These are phyloP conservation scores for Scheffersomyces quercinus DNA, from an alignment of 1,139 yeast genomes.

Conservation along the genomic window DNA sequence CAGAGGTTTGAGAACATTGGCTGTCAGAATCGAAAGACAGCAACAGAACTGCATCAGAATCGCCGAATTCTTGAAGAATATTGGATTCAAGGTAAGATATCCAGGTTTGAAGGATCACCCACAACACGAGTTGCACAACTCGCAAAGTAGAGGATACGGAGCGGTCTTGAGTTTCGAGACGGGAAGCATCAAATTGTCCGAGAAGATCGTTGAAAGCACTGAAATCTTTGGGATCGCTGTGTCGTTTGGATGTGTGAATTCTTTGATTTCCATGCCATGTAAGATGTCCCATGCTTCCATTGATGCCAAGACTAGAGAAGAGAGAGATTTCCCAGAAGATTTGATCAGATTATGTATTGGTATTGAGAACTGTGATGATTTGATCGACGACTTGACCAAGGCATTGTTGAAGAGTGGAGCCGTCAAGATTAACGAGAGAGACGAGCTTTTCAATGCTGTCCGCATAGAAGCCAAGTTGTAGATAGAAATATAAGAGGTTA, in stretches of 20 bases:
- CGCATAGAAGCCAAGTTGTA: conserved; percentile 41
- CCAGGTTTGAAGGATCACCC: conserved; percentile 86
- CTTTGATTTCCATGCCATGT: conserved; percentile 89
- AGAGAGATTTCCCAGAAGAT: conserved; percentile 90
- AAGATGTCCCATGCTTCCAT: conserved; percentile 97
- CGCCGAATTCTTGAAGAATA: conserved; percentile 67
- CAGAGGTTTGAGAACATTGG: conserved; percentile 84
- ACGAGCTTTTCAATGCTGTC: conserved; percentile 47
- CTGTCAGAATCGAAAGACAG: conserved; percentile 83
- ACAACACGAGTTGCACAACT: conserved; percentile 73
- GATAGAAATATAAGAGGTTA: conserved; percentile 5
- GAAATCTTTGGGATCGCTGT: conserved; percentile 87
- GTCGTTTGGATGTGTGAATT: conserved; percentile 91
- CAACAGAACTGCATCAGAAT: conserved; percentile 74
- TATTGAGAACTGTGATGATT: conserved; percentile 66
- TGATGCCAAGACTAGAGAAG: conserved; percentile 81
- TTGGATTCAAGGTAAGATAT: conserved; percentile 71
- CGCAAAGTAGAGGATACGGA: conserved; percentile 83
- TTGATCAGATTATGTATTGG: conserved; percentile 87
- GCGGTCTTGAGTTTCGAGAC: conserved; percentile 90
- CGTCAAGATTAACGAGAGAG: conserved; percentile 43
- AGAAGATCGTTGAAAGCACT: conserved; percentile 72
- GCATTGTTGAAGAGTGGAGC: conserved; percentile 72
- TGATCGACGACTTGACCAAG: conserved; percentile 70
- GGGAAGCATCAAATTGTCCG: conserved; percentile 66